phyloP scores from a whole-genome alignment of 2,329 filamentous ascomycete species.

The Aspergillus amoenus region DNA sequence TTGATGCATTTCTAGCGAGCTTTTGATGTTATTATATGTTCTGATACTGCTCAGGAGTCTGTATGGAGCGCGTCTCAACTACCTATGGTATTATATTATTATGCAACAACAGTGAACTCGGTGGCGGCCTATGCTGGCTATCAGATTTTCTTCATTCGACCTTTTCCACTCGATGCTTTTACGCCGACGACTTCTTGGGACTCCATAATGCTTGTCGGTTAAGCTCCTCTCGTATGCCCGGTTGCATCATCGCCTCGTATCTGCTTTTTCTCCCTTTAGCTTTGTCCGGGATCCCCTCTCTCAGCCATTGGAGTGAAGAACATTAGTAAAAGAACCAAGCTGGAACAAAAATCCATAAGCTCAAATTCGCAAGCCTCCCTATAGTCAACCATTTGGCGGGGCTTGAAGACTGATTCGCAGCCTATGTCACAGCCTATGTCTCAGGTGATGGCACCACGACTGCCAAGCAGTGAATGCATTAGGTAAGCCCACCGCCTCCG shows the following conservation, averaged over 20 bases:
- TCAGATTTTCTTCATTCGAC: not conserved
- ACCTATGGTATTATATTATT: not conserved
- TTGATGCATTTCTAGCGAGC: constrained; percentile 27
- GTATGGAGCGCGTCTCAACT: constrained; percentile 8
- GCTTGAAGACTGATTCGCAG: not conserved
- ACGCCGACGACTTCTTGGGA: not conserved
- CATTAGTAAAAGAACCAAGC: not conserved
- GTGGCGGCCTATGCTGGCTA: not conserved
- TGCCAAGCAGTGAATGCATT: not conserved
- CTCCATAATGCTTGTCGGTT: constrained; percentile 3
- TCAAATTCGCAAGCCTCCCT: not conserved
- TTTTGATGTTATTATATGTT: constrained; percentile 12
- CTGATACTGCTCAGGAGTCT: constrained; percentile 5
- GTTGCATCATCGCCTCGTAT: constrained; percentile 9
- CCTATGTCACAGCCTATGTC: not conserved
- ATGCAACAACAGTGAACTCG: constrained; percentile 8
- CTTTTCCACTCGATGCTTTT: not conserved
- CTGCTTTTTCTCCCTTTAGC: constrained; percentile 13
- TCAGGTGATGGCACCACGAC: not conserved
- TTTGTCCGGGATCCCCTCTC: constrained; percentile 6
- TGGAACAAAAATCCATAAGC: not conserved
- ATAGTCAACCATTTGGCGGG: not conserved
- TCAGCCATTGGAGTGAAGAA: not conserved
- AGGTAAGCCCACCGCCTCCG: constrained; percentile 27
- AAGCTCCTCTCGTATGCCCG: constrained; percentile 10